Evolutionary conservation across 257 asterid species (phyloP).

Genomic region (Solanum microdontum): DNA sequence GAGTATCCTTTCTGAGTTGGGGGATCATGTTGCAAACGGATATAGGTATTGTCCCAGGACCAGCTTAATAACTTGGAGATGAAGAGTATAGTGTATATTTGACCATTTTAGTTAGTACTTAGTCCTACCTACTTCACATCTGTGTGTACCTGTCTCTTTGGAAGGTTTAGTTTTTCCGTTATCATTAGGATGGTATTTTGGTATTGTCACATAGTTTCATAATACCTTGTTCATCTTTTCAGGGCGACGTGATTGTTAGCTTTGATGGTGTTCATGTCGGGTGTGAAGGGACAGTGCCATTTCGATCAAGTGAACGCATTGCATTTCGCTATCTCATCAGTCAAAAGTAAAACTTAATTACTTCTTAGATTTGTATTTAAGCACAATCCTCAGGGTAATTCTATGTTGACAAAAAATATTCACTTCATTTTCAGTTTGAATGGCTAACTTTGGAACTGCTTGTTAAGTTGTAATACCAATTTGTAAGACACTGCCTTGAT

Average conservation of each 20-base stretch:
- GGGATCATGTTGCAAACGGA: neutral
- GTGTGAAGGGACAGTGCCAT: constrained; percentile 92
- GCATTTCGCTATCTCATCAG: constrained; percentile 94
- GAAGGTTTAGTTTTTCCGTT: neutral
- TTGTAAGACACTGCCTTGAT: neutral
- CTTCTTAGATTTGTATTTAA: neutral
- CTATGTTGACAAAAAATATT: neutral
- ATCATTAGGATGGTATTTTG: neutral
- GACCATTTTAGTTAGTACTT: neutral
- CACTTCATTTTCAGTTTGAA: constrained; percentile 1
- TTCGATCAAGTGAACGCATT: constrained; percentile 84
- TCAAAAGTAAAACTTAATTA: constrained; percentile 42
- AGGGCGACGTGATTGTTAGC: constrained; percentile 95
- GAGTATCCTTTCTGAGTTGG: neutral
- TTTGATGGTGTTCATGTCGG: constrained; percentile 82
- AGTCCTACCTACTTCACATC: neutral
- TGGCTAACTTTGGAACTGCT: neutral
- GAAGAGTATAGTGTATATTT: neutral
- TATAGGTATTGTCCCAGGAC: neutral
- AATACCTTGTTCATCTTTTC: constrained; percentile 11
- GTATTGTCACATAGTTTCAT: neutral
- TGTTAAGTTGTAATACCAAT: neutral
- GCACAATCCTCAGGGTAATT: neutral
- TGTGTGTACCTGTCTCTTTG: neutral
- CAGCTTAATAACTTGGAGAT: neutral